Conservation (phyloP, 306 rosid species). For the Acacia confusa region DNA sequence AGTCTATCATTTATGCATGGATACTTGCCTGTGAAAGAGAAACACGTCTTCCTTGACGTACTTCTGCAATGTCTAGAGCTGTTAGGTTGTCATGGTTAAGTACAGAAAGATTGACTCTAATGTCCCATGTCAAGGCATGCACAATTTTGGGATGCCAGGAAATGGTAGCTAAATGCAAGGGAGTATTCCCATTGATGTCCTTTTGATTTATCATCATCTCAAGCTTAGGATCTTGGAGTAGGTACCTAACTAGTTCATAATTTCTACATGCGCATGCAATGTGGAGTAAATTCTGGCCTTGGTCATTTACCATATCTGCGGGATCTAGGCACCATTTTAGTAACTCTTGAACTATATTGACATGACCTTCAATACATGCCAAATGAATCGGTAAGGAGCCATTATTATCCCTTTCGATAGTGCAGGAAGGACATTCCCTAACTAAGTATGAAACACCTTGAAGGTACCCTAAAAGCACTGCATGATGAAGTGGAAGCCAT, state of each 20-base stretch:
- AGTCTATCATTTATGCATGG: too few species aligned
- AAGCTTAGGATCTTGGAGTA: neutral
- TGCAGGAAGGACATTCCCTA: neutral
- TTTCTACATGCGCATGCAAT: conserved; percentile 15
- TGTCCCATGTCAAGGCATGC: conserved; percentile 3
- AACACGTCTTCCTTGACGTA: too few species aligned
- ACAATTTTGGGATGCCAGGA: conserved; percentile 14
- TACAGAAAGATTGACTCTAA: neutral
- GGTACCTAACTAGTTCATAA: neutral
- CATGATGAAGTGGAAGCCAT: conserved; percentile 28
- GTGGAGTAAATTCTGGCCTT: conserved; percentile 13
- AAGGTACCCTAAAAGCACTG: conserved; percentile 23
- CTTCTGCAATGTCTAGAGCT: too few species aligned
- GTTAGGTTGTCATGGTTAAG: too few species aligned
- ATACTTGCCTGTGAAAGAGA: too few species aligned
- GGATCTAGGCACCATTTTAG: conserved; percentile 1
- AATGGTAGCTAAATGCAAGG: conserved; percentile 37
- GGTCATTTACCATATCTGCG: neutral
- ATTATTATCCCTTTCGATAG: neutral
- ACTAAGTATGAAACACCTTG: conserved; percentile 29
- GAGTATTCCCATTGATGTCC: conserved; percentile 13
- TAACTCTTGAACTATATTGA: conserved; percentile 7
- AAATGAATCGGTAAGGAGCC: neutral
- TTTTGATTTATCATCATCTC: conserved; percentile 23
- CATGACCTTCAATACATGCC: neutral